Evolutionary conservation across 305 asterid genomes (phyloP), one percentile per base, ranked within the genome.

Genomic region (Andrographis paniculata): DNA sequence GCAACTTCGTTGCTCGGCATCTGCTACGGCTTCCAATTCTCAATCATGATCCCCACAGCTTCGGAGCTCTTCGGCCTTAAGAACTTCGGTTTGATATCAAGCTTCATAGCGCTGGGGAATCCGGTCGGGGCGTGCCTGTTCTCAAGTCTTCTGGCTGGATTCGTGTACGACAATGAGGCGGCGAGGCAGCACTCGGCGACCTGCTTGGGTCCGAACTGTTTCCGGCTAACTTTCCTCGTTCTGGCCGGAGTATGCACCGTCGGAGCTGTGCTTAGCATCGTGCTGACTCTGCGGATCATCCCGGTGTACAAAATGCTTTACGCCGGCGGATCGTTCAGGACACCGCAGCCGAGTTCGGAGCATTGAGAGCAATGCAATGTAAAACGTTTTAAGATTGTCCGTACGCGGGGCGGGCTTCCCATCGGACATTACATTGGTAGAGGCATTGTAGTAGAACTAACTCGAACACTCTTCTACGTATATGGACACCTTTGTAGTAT

Each of bases 21-120:
- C 60, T 81, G 91, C 44, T 85, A 81, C 55, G 95, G 93, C 0
- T 87, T 93, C 1, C 95, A 85, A 52, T 81, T 93, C 93, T 91
- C 95, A 9, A 31, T 85, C 42, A 79, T 81, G 0, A 81, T 78
- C 40, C 93, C 95, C 18, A 76, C 81, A 17, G 78, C 81, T 1
- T 85, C 95, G 1, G 95, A 85, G 64, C 73, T 85, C 0, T 85
- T 85, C 52, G 95, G 95, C 35, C 79, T 85, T 0, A 85, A 85
- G 17, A 81, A 85, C 48, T 85, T 81, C 72, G 81, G 93, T 10
- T 81, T 93, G 1, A 23, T 85, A 18, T 81, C 76, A 58, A 85
- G 81, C 23, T 81, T 85, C 31, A 93, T 93, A 24, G 42, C 93
- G 0, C 87, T 74, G 50, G 93, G 89, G 20, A 80, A 89, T 66